phyloP scores from a whole-genome alignment of 2,329 filamentous ascomycete genomes.

The Epichloe brachyelytri region DNA sequence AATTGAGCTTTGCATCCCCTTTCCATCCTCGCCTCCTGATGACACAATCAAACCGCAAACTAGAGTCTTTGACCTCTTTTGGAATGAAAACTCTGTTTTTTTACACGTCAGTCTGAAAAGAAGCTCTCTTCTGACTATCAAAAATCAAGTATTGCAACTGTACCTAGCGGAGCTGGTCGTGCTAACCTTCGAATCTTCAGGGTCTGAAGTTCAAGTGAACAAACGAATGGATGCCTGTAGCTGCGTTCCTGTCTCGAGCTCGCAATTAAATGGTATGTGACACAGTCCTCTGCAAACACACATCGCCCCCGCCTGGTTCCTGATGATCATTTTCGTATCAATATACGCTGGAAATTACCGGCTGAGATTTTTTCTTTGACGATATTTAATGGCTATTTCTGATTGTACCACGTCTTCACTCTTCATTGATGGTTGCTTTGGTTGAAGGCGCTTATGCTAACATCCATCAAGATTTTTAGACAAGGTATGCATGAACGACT shows the following conservation, averaged over 20 bases:
- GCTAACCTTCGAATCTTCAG: constrained; percentile 13
- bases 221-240: neutral
- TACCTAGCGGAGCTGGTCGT: constrained; percentile 1
- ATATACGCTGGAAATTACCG: constrained; percentile 91
- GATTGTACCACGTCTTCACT: constrained; percentile 30
- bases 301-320: constrained; percentile 7
- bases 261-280: neutral
- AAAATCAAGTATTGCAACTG: neutral
- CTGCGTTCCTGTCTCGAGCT: neutral
- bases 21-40: constrained; percentile 43
- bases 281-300: neutral
- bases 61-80: constrained; percentile 88
- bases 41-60: constrained; percentile 78
- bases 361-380: constrained; percentile 64
- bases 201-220: constrained; percentile 7
- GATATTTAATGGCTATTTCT: constrained; percentile 82
- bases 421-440: neutral
- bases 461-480: constrained; percentile 12
- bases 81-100: constrained; percentile 72
- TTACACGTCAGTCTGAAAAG: constrained; percentile 88
- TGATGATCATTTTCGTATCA: constrained; percentile 56
- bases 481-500: constrained; percentile 20
- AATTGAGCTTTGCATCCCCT: constrained; percentile 1
- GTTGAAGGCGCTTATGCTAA: constrained; percentile 17
- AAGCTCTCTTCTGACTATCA: constrained; percentile 10